These are phyloP conservation scores for Yamadazyma kanchanaburiensis DNA, from an alignment of 1,139 yeast species.

Conservation along the genomic window DNA sequence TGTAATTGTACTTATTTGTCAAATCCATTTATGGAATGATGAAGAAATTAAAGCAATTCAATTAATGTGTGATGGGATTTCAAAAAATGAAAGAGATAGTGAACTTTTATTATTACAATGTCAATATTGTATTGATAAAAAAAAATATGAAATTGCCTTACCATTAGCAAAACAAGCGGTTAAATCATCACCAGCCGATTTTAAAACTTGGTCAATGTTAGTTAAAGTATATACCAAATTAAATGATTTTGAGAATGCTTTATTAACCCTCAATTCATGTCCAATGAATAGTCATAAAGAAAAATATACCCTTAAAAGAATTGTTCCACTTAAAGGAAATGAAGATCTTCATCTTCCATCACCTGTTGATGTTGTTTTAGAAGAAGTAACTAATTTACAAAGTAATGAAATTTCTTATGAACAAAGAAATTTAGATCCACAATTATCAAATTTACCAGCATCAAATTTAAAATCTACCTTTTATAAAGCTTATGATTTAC, in stretches of 20 bases:
- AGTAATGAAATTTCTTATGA: conserved; percentile 50
- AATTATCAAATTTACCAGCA: conserved; percentile 70
- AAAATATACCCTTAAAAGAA: conserved; percentile 52
- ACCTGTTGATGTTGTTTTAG: conserved; percentile 74
- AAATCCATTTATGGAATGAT: conserved; percentile 53
- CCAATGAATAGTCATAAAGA: conserved; percentile 83
- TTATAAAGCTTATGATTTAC: conserved; percentile 71
- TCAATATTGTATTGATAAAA: conserved; percentile 64
- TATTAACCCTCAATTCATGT: conserved; percentile 81
- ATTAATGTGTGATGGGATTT: conserved; percentile 59
- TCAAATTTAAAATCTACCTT: conserved; percentile 76
- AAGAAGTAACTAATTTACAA: conserved; percentile 55
- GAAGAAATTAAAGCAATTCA: conserved; percentile 79
- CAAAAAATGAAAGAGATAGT: conserved; percentile 59
- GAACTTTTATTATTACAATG: conserved; percentile 62
- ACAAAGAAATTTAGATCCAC: conserved; percentile 61
- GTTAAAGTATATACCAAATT: conserved; percentile 69
- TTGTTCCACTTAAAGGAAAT: conserved; percentile 54
- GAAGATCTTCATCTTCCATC: conserved; percentile 70
- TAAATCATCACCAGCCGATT: conserved; percentile 80
- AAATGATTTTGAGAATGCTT: conserved; percentile 72
- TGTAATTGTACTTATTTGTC: conserved; percentile 55
- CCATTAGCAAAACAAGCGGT: conserved; percentile 74
- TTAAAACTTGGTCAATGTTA: conserved; percentile 75
- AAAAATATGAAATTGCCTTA: conserved; percentile 68